Percentiles rank a stretch among this genome's conserved stretches.
Conservation (phyloP, 2,329 filamentous ascomycete genomes). For the Xylariales sp. region DNA sequence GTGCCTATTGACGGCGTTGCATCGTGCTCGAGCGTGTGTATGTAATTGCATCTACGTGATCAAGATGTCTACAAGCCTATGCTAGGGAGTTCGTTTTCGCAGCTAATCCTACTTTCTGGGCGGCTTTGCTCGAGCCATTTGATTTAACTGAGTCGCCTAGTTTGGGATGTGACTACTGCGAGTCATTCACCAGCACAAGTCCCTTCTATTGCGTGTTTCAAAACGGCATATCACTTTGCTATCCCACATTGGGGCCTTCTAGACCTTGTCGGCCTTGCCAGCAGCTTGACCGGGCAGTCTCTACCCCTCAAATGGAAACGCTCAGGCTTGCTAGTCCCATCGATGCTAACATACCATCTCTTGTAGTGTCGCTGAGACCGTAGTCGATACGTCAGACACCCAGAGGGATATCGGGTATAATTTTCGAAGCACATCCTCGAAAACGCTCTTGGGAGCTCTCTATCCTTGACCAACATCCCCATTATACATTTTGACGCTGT, state of each 20-base stretch:
- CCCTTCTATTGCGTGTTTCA: constrained; percentile 30
- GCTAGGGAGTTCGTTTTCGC: neutral
- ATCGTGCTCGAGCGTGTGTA: constrained; percentile 36
- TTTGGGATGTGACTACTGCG: constrained; percentile 33
- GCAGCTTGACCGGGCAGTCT: constrained; percentile 18
- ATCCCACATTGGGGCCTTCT: constrained; percentile 30
- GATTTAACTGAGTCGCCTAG: constrained; percentile 27
- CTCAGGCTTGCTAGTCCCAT: constrained; percentile 34
- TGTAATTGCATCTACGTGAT: constrained; percentile 38
- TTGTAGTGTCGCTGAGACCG: constrained; percentile 31
- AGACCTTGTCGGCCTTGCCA: constrained; percentile 31
- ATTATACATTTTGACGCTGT: constrained; percentile 28
- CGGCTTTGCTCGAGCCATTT: constrained; percentile 7
- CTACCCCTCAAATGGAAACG: constrained; percentile 25
- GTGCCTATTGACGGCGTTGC: constrained; percentile 34
- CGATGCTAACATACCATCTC: constrained; percentile 37
- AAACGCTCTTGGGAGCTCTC: constrained; percentile 24
- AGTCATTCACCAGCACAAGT: constrained; percentile 43
- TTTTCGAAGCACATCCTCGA: constrained; percentile 34
- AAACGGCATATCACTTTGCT: constrained; percentile 32
- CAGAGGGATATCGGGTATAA: constrained; percentile 27
- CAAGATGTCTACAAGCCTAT: constrained; percentile 21
- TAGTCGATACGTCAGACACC: constrained; percentile 14
- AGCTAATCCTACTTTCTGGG: constrained; percentile 16
- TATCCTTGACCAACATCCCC: constrained; percentile 22